These are phyloP conservation scores for Coccomyxa subellipsoidea DNA, from an alignment of 163 green algal species.

Conservation along the genomic window DNA sequence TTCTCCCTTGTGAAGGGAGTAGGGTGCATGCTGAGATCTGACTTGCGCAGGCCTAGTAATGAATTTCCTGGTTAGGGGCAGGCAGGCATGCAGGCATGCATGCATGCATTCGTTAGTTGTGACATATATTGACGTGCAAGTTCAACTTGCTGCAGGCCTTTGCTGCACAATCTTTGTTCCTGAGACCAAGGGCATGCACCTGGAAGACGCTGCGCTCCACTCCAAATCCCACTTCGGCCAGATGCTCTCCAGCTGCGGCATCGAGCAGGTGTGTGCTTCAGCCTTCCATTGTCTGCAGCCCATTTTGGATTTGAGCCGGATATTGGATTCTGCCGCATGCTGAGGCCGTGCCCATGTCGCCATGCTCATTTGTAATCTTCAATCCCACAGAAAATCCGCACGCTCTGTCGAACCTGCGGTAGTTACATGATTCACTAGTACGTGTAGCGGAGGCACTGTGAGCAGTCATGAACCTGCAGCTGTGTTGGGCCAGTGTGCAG, in stretches of 20 bases:
- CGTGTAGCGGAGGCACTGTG: too few species aligned
- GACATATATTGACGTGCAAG: too few species aligned
- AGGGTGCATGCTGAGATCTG: too few species aligned
- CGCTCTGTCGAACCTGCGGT: too few species aligned
- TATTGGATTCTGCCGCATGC: background rate
- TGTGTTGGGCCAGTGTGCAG: too few species aligned
- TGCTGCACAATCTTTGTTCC: slow-evolving; percentile 39
- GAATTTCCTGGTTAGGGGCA: too few species aligned
- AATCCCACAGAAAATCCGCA: background rate
- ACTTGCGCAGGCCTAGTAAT: too few species aligned
- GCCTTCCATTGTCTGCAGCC: background rate
- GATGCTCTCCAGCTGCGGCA: background rate
- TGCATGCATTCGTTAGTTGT: too few species aligned
- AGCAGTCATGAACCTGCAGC: too few species aligned
- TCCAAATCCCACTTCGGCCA: background rate
- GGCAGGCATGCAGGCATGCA: too few species aligned
- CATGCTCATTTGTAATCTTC: background rate
- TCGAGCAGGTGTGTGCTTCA: slow-evolving; percentile 2
- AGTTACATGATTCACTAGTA: too few species aligned
- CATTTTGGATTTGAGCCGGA: background rate
- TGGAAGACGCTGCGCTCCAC: slow-evolving; percentile 22
- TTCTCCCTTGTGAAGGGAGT: too few species aligned
- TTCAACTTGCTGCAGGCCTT: slow-evolving; percentile 16
- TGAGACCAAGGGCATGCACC: slow-evolving; percentile 32
- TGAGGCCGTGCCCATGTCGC: background rate